Evolutionary conservation across 2,329 filamentous ascomycete genomes (phyloP), one percentile per base, ranked within the genome.

Genomic region (Fusarium bulbicola): DNA sequence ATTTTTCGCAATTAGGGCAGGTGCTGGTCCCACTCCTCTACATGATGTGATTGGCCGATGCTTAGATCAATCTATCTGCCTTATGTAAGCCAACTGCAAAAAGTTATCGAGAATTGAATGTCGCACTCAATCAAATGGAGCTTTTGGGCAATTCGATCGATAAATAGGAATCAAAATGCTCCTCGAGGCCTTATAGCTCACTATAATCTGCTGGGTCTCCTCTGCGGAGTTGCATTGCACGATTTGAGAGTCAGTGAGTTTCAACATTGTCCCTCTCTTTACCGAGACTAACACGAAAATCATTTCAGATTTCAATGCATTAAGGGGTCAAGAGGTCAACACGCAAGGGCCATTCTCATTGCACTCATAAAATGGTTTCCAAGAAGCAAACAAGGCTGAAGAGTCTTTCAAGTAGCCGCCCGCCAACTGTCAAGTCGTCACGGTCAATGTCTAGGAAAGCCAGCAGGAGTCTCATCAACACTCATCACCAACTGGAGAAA

Each of bases 401-500:
- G 74, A 87, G 83, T 62, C 80, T 84, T 30, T 74, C 78, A 21
- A 83, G 84, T 28, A 87, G 90, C 20, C 86, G 90, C n/a, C 88
- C 89, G 7, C 90, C 90, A 15, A 86, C 85, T 3, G 80, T 84
- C 39, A 87, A 86, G 70, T 83, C 85, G 26, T 82, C 83, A 14
- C 86, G 85, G 70, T 88, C 90, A 11, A 90, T 92, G 76, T 90
- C 91, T 7, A 87, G 90, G 67, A 92, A 90, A 79, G 87, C 90
- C 32, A 92, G 90, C 49, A 87, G 90, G 76, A 83, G 85, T 36
- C 83, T 92, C 70, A 93, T 93, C 81, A 91, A 91, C 79, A 85
- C 85, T 46, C 89, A 91, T 70, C 91, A 93, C 77, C 87, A 90
- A 47, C 81, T 92, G 36, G 88, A 92, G 77, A 93, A 92, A 80